Conservation (phyloP, 208 protist genomes). For the Leishmania amazonensis region DNA sequence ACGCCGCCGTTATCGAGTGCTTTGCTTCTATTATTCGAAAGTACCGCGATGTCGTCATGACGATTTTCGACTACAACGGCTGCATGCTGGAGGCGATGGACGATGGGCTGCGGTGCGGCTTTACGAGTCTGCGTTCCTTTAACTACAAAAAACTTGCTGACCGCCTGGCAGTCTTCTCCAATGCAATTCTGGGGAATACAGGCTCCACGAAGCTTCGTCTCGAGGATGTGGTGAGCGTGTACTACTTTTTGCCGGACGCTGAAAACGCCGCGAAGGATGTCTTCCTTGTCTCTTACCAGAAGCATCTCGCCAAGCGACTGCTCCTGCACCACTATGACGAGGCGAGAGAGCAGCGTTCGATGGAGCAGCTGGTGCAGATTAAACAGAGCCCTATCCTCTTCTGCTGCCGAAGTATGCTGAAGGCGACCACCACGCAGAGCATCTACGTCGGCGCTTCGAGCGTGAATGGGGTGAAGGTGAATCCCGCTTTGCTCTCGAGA, state of each 20-base stretch:
- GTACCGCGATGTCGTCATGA: conserved; percentile 23
- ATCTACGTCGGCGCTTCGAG: conserved; percentile 24
- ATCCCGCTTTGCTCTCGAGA: conserved; percentile 23
- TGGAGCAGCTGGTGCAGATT: conserved; percentile 41
- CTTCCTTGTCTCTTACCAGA: conserved; percentile 40
- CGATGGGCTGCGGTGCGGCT: conserved; percentile 33
- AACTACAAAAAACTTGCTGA: conserved; percentile 36
- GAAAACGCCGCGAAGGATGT: conserved; percentile 39
- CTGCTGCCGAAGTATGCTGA: conserved; percentile 50
- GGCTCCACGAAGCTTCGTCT: conserved; percentile 29
- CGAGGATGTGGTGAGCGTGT: conserved; percentile 48
- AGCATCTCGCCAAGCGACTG: conserved; percentile 38
- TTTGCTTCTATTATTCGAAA: conserved; percentile 27
- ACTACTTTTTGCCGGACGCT: conserved; percentile 50
- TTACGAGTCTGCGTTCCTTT: conserved; percentile 15
- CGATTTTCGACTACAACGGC: conserved; percentile 38
- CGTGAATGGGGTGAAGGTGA: conserved; percentile 13
- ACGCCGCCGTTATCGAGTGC: conserved; percentile 20
- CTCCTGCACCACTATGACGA: conserved; percentile 36
- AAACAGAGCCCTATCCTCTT: conserved; percentile 52
- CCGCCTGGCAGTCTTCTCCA: conserved; percentile 25
- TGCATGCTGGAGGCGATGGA: conserved; percentile 51
- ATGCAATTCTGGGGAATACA: conserved; percentile 10
- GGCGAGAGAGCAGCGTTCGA: conserved; percentile 27
- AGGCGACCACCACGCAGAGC: conserved; percentile 18